Evolutionary conservation across 805 yeast genomes (phyloP).

Genomic region (Wickerhamomyces tratensis): DNA sequence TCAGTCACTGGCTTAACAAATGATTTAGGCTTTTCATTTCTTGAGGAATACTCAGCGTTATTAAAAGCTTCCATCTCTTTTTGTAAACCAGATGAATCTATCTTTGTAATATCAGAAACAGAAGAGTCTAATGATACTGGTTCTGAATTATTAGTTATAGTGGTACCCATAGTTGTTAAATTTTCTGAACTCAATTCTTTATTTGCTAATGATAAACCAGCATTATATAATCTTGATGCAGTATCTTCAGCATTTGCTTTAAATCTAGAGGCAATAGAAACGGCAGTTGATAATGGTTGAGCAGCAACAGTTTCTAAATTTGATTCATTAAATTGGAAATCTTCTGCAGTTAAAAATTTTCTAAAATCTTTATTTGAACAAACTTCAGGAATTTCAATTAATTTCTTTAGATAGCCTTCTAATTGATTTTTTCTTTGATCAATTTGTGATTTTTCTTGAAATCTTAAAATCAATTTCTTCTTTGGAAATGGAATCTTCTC

Average conservation of each 20-base stretch:
- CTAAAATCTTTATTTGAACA: slow-evolving; percentile 69
- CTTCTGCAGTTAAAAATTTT: slow-evolving; percentile 50
- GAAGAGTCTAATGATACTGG: slow-evolving; percentile 2
- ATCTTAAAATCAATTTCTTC: slow-evolving; percentile 57
- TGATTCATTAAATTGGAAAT: slow-evolving; percentile 4
- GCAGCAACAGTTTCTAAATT: background rate
- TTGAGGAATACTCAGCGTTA: background rate
- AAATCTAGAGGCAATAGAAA: background rate
- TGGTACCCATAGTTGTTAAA: slow-evolving; percentile 5
- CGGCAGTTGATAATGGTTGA: slow-evolving; percentile 1
- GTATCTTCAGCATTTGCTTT: background rate
- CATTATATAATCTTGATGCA: background rate
- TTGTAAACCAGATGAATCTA: slow-evolving; percentile 38
- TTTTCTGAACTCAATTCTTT: background rate
- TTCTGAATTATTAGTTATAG: background rate
- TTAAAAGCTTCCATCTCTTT: slow-evolving; percentile 39
- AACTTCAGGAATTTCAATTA: slow-evolving; percentile 55
- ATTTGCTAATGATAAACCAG: background rate
- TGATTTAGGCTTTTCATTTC: slow-evolving; percentile 23
- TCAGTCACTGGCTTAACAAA: slow-evolving; percentile 82
- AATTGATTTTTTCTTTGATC: slow-evolving; percentile 55
- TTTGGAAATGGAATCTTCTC: slow-evolving; percentile 44
- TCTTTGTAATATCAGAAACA: background rate
- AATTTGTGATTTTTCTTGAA: slow-evolving; percentile 52
- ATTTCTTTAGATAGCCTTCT: slow-evolving; percentile 48